Percentiles rank a stretch among this genome's conserved stretches.
Evolutionary conservation across 139 green algal species (phyloP).

Genomic region (Gonium pectorale): DNA sequence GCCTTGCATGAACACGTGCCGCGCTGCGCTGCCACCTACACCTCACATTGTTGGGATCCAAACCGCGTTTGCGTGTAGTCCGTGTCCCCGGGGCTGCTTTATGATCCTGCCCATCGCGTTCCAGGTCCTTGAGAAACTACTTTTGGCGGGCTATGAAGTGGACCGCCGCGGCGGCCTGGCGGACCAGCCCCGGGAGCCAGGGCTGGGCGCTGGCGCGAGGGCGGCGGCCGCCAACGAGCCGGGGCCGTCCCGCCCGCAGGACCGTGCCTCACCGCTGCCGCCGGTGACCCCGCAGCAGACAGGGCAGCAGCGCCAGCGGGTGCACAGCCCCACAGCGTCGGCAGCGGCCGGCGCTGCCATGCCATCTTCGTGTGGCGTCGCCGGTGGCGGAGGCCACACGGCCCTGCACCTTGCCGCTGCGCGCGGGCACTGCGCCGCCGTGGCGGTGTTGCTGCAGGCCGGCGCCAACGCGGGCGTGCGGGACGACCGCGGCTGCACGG

Average conservation of each 20-base stretch:
- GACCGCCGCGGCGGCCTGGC: slow-evolving; percentile 10
- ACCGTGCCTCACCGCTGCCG: too few species aligned
- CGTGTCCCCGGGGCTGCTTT: too few species aligned
- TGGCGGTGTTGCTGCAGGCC: slow-evolving; percentile 28
- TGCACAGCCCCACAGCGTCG: neutral
- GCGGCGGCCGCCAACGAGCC: too few species aligned
- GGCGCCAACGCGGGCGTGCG: slow-evolving; percentile 5
- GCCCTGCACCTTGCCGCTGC: slow-evolving; percentile 34
- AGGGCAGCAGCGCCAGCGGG: neutral
- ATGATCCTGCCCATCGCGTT: too few species aligned
- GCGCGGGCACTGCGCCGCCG: slow-evolving; percentile 12
- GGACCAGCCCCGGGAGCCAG: too few species aligned
- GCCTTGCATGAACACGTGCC: too few species aligned
- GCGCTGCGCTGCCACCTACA: too few species aligned
- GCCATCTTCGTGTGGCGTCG: neutral
- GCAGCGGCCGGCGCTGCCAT: neutral
- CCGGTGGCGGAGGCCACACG: slow-evolving; percentile 12
- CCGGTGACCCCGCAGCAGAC: too few species aligned
- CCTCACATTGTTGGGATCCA: too few species aligned
- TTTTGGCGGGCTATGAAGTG: slow-evolving; percentile 31
- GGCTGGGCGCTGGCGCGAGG: too few species aligned
- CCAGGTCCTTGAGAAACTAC: slow-evolving; percentile 45
- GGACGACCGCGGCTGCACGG: slow-evolving; percentile 10
- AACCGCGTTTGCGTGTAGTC: too few species aligned
- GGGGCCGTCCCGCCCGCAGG: too few species aligned